Conservation (phyloP, 768 basidiomycete species). For the Suillus tomentosus region DNA sequence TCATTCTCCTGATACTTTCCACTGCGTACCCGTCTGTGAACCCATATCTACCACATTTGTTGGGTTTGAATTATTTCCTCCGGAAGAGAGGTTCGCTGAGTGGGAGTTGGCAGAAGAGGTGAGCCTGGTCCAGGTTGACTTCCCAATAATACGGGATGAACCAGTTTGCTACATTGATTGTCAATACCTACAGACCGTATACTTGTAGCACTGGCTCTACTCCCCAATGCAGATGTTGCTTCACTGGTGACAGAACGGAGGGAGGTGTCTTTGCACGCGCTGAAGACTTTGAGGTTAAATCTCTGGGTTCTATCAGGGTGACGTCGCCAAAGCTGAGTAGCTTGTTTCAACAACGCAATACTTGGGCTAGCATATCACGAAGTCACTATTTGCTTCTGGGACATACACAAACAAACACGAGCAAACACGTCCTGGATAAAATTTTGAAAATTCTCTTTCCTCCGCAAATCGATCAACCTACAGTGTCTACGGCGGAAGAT, state of each 20-base stretch:
- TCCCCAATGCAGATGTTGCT: not conserved
- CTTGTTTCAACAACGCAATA: not conserved
- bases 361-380: too few species aligned
- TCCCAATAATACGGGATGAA: not conserved
- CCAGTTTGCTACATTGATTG: conserved; percentile 1
- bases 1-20: not conserved
- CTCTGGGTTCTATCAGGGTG: not conserved
- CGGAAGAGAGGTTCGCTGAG: not conserved
- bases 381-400: not conserved
- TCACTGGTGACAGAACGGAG: not conserved
- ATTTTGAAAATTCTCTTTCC: not conserved
- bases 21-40: not conserved
- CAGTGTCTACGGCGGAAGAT: not conserved
- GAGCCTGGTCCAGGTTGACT: not conserved
- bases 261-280: not conserved
- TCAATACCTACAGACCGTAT: not conserved
- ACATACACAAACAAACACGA: conserved; percentile 1
- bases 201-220: not conserved
- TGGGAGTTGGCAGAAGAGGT: not conserved
- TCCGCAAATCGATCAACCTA: not conserved
- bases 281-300: not conserved
- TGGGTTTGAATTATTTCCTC: not conserved
- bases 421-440: not conserved
- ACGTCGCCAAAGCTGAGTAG: not conserved
- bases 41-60: not conserved